Evolutionary conservation across 352 stramenopile species (phyloP), one percentile per base, ranked within the genome.

Genomic region (Proteromonas lacertae): DNA sequence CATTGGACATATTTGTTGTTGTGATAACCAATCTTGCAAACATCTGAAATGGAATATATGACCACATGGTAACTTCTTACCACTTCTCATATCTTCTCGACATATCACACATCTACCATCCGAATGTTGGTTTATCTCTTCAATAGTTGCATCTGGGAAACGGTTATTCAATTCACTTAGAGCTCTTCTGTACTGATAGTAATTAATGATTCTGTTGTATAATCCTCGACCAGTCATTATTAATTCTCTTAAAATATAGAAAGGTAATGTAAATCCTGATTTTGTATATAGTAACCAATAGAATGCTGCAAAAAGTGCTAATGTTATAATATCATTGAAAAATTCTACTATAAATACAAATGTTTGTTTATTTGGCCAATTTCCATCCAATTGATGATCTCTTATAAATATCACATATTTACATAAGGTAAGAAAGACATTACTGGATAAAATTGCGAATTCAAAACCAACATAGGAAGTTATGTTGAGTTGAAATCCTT

Each of bases 11-110:
- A 70, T 87, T 52, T 95, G 84, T 46, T 95, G 82, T 38, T 90
- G 78, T 43, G 93, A 75, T 12, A 96, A 65, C 84, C 84, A 96
- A 60, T 93, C 87, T 38, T 87, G 76, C 8, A 96, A 56, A 50
- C 84, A 96, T 46, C 83, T 64, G 23, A 90, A 66, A 47, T 94
- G 77, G 49, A 93, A 93, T 34, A 92, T 81, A 50, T 96, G 83
- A 24, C 67, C 69, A 51, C 83, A 96, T 10, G 57, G 59, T 13
- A 96, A 52, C 49, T 90, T 90, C 47, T 93, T 94, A 51, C 69
- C 80, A 13, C 56, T 55, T 2, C 60, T 61, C 3, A 62, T 47
- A 35, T 16, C 56, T 55, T 52, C 46, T 25, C 48, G 35, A 35
- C 48, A 56, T 17, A 55, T 41, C 17, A 56, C 43, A 36, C 48